Conservation (phyloP, 2,329 filamentous ascomycete genomes). For the Paradendryphiella salina region DNA sequence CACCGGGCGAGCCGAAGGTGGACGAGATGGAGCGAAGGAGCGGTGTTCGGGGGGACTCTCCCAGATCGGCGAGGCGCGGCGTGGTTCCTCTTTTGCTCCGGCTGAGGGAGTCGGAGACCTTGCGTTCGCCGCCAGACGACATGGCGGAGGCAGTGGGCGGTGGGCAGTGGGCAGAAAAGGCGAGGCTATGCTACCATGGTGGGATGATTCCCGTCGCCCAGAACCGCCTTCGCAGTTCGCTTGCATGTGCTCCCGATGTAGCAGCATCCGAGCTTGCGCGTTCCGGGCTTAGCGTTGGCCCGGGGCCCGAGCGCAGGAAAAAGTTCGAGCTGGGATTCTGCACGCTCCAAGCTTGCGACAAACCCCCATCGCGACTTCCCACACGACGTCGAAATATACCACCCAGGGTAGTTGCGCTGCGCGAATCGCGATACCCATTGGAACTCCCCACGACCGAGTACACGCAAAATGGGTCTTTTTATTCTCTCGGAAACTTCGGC, state of each 20-base stretch:
- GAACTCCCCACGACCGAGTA: constrained; percentile 3
- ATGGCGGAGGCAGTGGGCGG: constrained; percentile 1
- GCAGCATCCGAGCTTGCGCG: constrained; percentile 1
- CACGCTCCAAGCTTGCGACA: constrained; percentile 20
- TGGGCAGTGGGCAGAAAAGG: not conserved
- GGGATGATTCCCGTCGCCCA: not conserved
- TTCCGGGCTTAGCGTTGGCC: constrained; percentile 3
- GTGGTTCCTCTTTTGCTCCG: constrained; percentile 39
- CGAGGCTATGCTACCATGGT: not conserved
- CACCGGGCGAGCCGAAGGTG: constrained; percentile 61
- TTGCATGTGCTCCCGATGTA: constrained; percentile 3
- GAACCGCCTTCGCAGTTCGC: not conserved
- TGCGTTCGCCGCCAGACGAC: constrained; percentile 37
- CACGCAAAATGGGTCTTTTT: constrained; percentile 49
- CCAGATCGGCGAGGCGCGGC: constrained; percentile 43
- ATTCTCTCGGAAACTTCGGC: constrained; percentile 56
- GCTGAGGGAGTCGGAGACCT: constrained; percentile 34
- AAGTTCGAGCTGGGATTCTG: constrained; percentile 16
- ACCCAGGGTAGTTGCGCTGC: constrained; percentile 14
- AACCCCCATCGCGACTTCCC: constrained; percentile 22
- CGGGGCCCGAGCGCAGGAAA: constrained; percentile 13
- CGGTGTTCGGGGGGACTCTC: constrained; percentile 47
- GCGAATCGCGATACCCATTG: constrained; percentile 11
- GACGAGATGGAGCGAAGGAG: constrained; percentile 64
- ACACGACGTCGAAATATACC: constrained; percentile 20